Conservation (phyloP, 2,329 filamentous ascomycete species). For the Sarocladium kiliense region DNA sequence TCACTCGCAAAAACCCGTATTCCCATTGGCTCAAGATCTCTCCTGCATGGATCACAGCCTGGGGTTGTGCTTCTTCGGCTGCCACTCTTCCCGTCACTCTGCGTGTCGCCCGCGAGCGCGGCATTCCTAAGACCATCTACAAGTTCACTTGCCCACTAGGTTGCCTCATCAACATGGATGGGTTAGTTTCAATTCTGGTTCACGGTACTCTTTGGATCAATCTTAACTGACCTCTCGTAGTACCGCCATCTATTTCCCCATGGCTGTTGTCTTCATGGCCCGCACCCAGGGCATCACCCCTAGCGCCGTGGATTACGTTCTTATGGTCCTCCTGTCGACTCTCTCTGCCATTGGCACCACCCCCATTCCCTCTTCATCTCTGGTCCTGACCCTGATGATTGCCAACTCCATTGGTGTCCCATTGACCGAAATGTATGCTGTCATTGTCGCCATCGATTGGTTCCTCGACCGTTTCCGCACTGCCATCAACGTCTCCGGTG, state of each 20-base stretch:
- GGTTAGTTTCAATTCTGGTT: slow-evolving; percentile 17
- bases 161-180: slow-evolving; percentile 46
- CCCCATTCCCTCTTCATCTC: slow-evolving; percentile 46
- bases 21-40: slow-evolving; percentile 41
- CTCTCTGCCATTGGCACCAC: slow-evolving; percentile 49
- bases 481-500: slow-evolving; percentile 44
- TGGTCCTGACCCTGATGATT: slow-evolving; percentile 49
- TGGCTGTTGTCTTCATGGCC: slow-evolving; percentile 47
- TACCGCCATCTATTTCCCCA: slow-evolving; percentile 52
- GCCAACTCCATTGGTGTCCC: slow-evolving; percentile 37
- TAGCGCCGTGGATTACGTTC: slow-evolving; percentile 38
- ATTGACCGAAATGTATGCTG: slow-evolving; percentile 44
- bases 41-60: slow-evolving; percentile 48
- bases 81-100: slow-evolving; percentile 47
- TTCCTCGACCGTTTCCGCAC: slow-evolving; percentile 52
- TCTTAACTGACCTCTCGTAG: slow-evolving; percentile 17
- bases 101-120: slow-evolving; percentile 30
- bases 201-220: neutral
- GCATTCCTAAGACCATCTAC: slow-evolving; percentile 35
- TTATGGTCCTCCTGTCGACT: slow-evolving; percentile 42
- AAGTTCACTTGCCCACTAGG: slow-evolving; percentile 44
- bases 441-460: slow-evolving; percentile 50
- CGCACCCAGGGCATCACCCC: slow-evolving; percentile 42
- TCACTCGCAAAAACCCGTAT: slow-evolving; percentile 42
- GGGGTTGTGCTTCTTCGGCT: slow-evolving; percentile 48